Percentiles rank a stretch among this genome's conserved stretches.
phyloP scores from a whole-genome alignment of 108 stramenopile species.

The Fistulifera pelliculosa region DNA sequence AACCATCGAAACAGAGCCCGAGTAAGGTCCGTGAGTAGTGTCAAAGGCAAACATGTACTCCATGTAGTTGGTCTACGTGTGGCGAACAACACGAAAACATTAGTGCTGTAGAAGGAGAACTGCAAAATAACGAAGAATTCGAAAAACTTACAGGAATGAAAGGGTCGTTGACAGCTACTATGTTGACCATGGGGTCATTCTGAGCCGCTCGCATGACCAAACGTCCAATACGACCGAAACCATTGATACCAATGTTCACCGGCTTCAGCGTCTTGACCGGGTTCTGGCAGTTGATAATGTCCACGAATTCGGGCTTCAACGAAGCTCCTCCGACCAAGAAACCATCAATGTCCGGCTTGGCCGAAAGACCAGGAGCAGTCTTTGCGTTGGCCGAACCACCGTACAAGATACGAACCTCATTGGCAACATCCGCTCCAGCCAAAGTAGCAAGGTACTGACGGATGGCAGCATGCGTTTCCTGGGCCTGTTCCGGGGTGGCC shows the following conservation, averaged over 20 bases:
- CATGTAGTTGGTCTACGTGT: slow-evolving; percentile 66
- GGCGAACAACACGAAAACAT: too few species aligned
- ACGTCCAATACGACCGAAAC: slow-evolving; percentile 98
- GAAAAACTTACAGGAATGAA: slow-evolving; percentile 74
- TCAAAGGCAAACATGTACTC: slow-evolving; percentile 94
- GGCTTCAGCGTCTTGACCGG: slow-evolving; percentile 49
- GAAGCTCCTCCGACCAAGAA: slow-evolving; percentile 99
- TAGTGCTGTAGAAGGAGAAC: too few species aligned
- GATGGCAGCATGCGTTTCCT: slow-evolving; percentile 85
- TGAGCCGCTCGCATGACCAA: slow-evolving; percentile 92
- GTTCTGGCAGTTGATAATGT: slow-evolving; percentile 88
- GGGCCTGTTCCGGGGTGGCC: slow-evolving; percentile 94
- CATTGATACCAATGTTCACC: slow-evolving; percentile 86
- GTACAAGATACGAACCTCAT: slow-evolving; percentile 85
- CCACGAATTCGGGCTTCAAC: slow-evolving; percentile 94
- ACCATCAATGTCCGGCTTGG: slow-evolving; percentile 97
- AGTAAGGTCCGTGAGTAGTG: slow-evolving; percentile 87
- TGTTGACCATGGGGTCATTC: slow-evolving; percentile 81
- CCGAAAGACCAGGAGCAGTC: slow-evolving; percentile 88
- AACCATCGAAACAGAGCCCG: slow-evolving; percentile 51
- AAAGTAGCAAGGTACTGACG: slow-evolving; percentile 78
- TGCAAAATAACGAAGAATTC: too few species aligned
- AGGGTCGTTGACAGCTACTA: slow-evolving; percentile 96
- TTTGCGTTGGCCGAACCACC: slow-evolving; percentile 88
- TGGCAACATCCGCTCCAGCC: slow-evolving; percentile 83